phyloP scores from a whole-genome alignment of 2,329 filamentous ascomycete species.

The Trichoderma afroharzianum region DNA sequence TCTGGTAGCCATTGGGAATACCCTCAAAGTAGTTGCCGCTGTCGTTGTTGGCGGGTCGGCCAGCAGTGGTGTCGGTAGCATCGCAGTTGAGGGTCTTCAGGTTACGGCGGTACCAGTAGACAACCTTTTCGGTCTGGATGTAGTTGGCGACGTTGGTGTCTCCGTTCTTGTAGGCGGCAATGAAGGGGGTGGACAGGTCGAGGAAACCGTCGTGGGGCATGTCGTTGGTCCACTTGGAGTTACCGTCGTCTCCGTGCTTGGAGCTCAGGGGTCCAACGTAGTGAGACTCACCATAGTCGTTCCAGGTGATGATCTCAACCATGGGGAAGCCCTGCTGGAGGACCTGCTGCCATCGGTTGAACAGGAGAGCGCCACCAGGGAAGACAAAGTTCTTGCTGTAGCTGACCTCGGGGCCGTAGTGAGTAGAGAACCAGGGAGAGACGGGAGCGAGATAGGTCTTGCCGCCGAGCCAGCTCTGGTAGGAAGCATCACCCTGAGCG shows the following conservation, averaged over 20 bases:
- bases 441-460: conserved; percentile 49
- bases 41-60: conserved; percentile 37
- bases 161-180: conserved; percentile 49
- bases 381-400: conserved; percentile 52
- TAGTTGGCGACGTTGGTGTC: conserved; percentile 37
- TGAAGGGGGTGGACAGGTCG: conserved; percentile 51
- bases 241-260: conserved; percentile 40
- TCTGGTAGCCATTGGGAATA: conserved; percentile 47
- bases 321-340: conserved; percentile 44
- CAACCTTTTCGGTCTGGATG: conserved; percentile 46
- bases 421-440: conserved; percentile 46
- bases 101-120: conserved; percentile 56
- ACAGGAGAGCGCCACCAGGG: conserved; percentile 56
- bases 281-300: conserved; percentile 53
- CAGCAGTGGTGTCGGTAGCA: conserved; percentile 48
- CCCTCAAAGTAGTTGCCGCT: conserved; percentile 52
- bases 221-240: conserved; percentile 48
- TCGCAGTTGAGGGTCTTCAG: conserved; percentile 46
- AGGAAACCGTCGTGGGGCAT: conserved; percentile 51
- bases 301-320: conserved; percentile 45
- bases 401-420: conserved; percentile 36
- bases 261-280: conserved; percentile 49
- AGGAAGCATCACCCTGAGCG: conserved; percentile 35
- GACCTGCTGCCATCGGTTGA: conserved; percentile 52
- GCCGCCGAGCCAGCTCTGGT: conserved; percentile 32